phyloP scores from a whole-genome alignment of 2,329 filamentous ascomycete genomes.

The Pseudomassariella vexata region DNA sequence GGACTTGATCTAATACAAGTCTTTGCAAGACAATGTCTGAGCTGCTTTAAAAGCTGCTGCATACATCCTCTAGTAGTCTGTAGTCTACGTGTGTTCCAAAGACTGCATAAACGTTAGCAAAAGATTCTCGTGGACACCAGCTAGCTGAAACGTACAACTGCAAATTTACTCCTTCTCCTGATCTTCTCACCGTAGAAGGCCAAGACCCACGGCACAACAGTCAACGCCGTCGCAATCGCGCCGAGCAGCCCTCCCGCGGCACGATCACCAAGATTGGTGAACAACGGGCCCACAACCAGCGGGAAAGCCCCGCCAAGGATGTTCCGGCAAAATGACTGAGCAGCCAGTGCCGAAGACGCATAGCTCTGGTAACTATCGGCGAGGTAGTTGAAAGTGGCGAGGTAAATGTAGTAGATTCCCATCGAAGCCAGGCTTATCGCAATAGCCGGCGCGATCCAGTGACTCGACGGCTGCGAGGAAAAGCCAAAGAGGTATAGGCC shows the following conservation, averaged over 20 bases:
- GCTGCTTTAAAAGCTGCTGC: too few relatives aligned
- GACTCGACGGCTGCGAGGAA: constrained; percentile 54
- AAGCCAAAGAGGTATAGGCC: constrained; percentile 81
- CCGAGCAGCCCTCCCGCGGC: constrained; percentile 72
- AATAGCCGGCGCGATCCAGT: constrained; percentile 67
- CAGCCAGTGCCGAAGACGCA: constrained; percentile 78
- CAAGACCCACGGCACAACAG: constrained; percentile 81
- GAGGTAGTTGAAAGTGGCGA: constrained; percentile 89
- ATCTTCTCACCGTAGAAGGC: constrained; percentile 75
- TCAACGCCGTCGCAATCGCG: constrained; percentile 62
- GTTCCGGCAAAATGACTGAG: constrained; percentile 82
- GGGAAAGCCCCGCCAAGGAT: constrained; percentile 77
- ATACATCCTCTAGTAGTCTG: too few relatives aligned
- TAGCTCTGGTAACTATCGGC: constrained; percentile 84
- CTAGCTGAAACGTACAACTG: constrained; percentile 47
- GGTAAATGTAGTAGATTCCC: constrained; percentile 80
- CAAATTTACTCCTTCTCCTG: constrained; percentile 70
- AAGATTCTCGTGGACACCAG: too few relatives aligned
- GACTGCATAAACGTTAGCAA: too few relatives aligned
- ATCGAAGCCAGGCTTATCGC: constrained; percentile 71
- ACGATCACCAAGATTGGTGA: constrained; percentile 63
- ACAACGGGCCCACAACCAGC: constrained; percentile 68
- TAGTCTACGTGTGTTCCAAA: too few relatives aligned
- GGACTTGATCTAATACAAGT: too few relatives aligned
- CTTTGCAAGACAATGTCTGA: too few relatives aligned